These are phyloP conservation scores for Panicum hallii DNA, from an alignment of 202 grass and related monocot genomes.

Conservation along the genomic window DNA sequence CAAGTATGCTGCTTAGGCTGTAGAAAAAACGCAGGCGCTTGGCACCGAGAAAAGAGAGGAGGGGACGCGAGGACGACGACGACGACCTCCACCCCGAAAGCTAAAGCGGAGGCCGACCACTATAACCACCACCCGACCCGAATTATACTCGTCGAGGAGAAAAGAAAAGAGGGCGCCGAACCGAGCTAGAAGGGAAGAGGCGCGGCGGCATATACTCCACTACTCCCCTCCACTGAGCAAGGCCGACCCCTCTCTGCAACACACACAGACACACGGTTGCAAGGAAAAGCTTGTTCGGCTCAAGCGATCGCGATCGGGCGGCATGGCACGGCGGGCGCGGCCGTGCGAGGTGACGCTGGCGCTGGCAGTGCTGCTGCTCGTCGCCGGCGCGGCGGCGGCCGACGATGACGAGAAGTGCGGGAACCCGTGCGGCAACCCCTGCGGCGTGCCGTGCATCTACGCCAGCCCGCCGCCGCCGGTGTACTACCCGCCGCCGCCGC, in stretches of 20 bases:
- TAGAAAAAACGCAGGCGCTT: slow-evolving; percentile 27
- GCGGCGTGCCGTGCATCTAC: slow-evolving; percentile 63
- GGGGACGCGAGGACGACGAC: neutral
- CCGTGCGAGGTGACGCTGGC: neutral
- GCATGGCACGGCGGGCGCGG: slow-evolving; percentile 41
- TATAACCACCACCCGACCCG: slow-evolving; percentile 47
- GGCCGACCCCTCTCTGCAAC: neutral
- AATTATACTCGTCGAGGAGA: slow-evolving; percentile 10
- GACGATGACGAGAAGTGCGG: slow-evolving; percentile 53
- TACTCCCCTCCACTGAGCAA: neutral
- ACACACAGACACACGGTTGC: neutral
- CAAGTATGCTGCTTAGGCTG: neutral
- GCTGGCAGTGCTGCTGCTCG: neutral
- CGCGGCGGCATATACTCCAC: neutral
- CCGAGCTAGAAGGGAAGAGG: neutral
- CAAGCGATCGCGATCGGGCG: neutral
- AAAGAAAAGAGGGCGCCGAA: neutral
- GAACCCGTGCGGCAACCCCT: slow-evolving; percentile 52
- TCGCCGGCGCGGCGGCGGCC: neutral
- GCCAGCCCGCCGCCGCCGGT: slow-evolving; percentile 64
- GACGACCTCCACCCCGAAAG: slow-evolving; percentile 46
- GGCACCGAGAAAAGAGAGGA: neutral
- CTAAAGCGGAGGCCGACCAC: slow-evolving; percentile 41
- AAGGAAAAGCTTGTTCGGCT: neutral
- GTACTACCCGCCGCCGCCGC: slow-evolving; percentile 49